Conservation (phyloP, 202 grass and related monocot genomes). For the Cymbopogon flexuosus region DNA sequence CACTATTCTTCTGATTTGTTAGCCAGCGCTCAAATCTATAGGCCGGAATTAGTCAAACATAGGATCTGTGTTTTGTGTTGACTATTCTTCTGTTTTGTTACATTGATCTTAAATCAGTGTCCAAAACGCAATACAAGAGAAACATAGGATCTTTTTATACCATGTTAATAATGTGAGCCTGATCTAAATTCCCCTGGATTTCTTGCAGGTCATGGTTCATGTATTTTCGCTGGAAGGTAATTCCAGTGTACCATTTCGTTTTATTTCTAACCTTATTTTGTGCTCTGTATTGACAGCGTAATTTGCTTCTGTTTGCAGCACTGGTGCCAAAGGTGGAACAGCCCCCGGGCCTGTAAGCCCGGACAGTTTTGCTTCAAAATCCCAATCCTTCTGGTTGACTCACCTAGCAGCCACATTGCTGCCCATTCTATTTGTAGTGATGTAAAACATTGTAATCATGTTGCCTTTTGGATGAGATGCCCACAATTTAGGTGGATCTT, state of each 20-base stretch:
- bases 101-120: background rate
- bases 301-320: slow-evolving; percentile 45
- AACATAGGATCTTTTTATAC: background rate
- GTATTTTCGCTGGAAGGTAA: slow-evolving; percentile 89
- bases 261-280: background rate
- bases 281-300: background rate
- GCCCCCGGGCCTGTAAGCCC: slow-evolving; percentile 63
- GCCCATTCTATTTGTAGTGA: slow-evolving; percentile 29
- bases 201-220: slow-evolving; percentile 76
- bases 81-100: no score
- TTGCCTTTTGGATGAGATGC: slow-evolving; percentile 40
- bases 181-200: slow-evolving; percentile 22
- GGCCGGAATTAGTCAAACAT: background rate
- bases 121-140: background rate
- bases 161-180: slow-evolving; percentile 23
- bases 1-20: background rate
- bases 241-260: background rate
- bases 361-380: slow-evolving; percentile 34
- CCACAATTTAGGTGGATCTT: slow-evolving; percentile 20
- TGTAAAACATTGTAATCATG: slow-evolving; percentile 51
- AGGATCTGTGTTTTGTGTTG: no score
- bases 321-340: slow-evolving; percentile 35
- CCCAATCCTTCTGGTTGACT: slow-evolving; percentile 22
- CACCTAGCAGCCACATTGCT: slow-evolving; percentile 30
- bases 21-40: background rate